Percentiles rank a stretch among this genome's conserved stretches.
Evolutionary conservation across 1,139 yeast genomes (phyloP).

Genomic region (Hyphopichia khmerensis): DNA sequence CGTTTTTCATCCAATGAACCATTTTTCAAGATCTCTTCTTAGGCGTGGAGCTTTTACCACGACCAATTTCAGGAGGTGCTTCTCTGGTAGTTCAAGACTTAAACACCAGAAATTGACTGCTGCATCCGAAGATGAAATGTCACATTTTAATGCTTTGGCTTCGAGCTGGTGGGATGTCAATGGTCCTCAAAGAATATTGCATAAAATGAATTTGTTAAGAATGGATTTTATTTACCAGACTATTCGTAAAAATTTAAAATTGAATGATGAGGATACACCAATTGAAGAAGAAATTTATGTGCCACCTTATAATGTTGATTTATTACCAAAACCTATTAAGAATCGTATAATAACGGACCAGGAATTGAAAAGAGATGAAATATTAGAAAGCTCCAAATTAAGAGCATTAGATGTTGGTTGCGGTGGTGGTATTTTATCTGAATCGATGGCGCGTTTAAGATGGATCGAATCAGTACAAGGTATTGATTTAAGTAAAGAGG

Average conservation of each 20-base stretch:
- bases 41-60: background rate
- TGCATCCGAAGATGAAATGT: slow-evolving; percentile 51
- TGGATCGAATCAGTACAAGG: slow-evolving; percentile 69
- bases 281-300: slow-evolving; percentile 56
- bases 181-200: slow-evolving; percentile 91
- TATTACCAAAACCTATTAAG: slow-evolving; percentile 59
- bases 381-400: slow-evolving; percentile 35
- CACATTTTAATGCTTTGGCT: slow-evolving; percentile 84
- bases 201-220: slow-evolving; percentile 87
- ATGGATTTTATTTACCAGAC: slow-evolving; percentile 80
- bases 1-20: background rate
- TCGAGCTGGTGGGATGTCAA: slow-evolving; percentile 94
- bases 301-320: slow-evolving; percentile 73
- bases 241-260: slow-evolving; percentile 44
- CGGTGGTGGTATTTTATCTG: slow-evolving; percentile 93
- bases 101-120: slow-evolving; percentile 24
- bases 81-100: background rate
- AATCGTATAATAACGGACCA: slow-evolving; percentile 50
- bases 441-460: slow-evolving; percentile 77
- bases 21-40: background rate
- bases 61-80: background rate
- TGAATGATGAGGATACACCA: slow-evolving; percentile 37
- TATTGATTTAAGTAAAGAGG: slow-evolving; percentile 82
- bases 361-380: slow-evolving; percentile 39
- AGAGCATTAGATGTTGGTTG: slow-evolving; percentile 88